A percentile compares a stretch with the other conserved stretches of the same genome.
These are phyloP conservation scores for Schrenkiella parvula DNA, from an alignment of 345 rosid genomes.

Conservation along the genomic window DNA sequence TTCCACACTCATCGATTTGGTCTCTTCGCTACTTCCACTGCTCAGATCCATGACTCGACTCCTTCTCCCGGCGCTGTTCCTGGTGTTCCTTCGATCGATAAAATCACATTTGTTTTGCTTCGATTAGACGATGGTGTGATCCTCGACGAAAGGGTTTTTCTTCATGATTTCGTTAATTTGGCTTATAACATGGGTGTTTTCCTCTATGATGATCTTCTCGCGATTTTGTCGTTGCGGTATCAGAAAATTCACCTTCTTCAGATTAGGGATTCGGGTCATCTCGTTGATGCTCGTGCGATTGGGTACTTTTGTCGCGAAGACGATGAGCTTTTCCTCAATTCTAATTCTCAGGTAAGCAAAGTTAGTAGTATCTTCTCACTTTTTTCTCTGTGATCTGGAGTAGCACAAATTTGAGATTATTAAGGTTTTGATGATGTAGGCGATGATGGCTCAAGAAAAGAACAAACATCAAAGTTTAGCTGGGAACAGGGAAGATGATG, in stretches of 20 bases:
- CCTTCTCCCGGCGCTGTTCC: conserved; percentile 62
- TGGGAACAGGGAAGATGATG: conserved; percentile 40
- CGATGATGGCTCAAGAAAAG: conserved; percentile 44
- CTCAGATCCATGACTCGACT: conserved; percentile 79
- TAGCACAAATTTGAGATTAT: background rate
- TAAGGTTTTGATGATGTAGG: conserved; percentile 42
- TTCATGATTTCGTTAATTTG: conserved; percentile 74
- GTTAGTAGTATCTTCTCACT: background rate
- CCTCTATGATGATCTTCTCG: conserved; percentile 86
- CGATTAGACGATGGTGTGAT: conserved; percentile 83
- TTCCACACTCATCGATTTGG: conserved; percentile 63
- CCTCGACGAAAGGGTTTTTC: conserved; percentile 81
- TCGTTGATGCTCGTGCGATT: conserved; percentile 84
- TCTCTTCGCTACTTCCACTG: conserved; percentile 84
- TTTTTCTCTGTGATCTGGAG: background rate
- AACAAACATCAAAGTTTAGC: conserved; percentile 41
- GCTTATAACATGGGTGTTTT: conserved; percentile 80
- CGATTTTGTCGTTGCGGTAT: conserved; percentile 78
- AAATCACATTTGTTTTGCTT: conserved; percentile 73
- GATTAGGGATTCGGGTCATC: conserved; percentile 82
- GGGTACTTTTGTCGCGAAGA: conserved; percentile 87
- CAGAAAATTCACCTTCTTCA: conserved; percentile 88
- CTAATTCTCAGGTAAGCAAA: conserved; percentile 64
- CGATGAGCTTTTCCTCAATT: conserved; percentile 87
- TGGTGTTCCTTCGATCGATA: conserved; percentile 84